Evolutionary conservation across 177 flowering plant species (phyloP).

Genomic region (Telopea speciosissima): DNA sequence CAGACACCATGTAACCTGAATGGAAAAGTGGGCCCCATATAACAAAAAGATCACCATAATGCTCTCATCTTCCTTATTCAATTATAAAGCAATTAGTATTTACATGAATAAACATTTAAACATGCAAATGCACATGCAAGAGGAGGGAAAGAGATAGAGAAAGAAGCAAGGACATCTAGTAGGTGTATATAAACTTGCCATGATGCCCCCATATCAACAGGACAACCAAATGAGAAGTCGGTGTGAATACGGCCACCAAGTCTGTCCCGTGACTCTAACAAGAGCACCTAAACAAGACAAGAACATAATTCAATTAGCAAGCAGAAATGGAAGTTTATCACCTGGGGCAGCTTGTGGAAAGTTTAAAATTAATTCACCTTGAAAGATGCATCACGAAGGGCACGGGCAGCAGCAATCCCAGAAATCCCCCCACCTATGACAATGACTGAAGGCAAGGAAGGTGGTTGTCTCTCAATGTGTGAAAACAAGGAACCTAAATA

Average conservation of each 20-base stretch:
- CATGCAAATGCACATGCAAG: neutral
- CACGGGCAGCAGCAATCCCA: constrained; percentile 77
- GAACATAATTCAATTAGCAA: neutral
- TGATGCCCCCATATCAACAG: constrained; percentile 95
- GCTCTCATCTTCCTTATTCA: neutral
- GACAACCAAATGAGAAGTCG: constrained; percentile 88
- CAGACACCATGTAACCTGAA: constrained; percentile 96
- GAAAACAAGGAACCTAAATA: constrained; percentile 37
- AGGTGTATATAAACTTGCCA: constrained; percentile 40
- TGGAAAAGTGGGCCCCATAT: neutral
- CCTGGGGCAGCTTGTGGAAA: neutral
- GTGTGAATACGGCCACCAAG: constrained; percentile 91
- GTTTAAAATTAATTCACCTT: constrained; percentile 36
- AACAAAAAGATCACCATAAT: neutral
- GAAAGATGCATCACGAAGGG: constrained; percentile 57
- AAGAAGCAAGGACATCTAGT: neutral
- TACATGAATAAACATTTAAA: neutral
- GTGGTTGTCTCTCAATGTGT: constrained; percentile 32
- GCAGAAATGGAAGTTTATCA: neutral
- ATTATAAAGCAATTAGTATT: neutral
- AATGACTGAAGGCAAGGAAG: constrained; percentile 59
- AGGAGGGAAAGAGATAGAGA: neutral
- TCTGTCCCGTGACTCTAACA: constrained; percentile 86
- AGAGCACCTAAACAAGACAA: constrained; percentile 45
- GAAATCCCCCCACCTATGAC: constrained; percentile 94